Conservation (phyloP, 169 alveolate species). For the Cryptosporidium andersoni region DNA sequence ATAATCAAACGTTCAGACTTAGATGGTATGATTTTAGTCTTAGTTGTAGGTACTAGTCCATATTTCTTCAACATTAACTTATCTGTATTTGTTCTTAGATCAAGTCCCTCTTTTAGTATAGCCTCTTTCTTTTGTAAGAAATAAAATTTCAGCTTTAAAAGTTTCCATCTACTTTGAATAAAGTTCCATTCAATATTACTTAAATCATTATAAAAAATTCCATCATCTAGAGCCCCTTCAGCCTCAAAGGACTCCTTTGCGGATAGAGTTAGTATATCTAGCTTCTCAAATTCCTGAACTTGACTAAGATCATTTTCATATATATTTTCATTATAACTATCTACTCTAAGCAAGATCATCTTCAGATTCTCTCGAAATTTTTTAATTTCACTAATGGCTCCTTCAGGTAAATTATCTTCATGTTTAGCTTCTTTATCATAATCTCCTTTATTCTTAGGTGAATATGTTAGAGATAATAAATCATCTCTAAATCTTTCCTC, state of each 20-base stretch:
- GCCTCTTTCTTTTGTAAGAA: conserved; percentile 49
- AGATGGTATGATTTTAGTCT: background rate
- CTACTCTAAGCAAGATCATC: conserved; percentile 32
- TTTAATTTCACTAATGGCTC: conserved; percentile 30
- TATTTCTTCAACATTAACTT: conserved; percentile 18
- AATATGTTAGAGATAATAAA: conserved; percentile 26
- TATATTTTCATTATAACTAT: conserved; percentile 16
- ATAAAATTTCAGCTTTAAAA: conserved; percentile 40
- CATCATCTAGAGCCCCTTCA: conserved; percentile 64
- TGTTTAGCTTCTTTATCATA: background rate
- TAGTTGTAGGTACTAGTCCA: conserved; percentile 45
- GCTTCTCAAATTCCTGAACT: conserved; percentile 20
- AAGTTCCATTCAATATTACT: conserved; percentile 56
- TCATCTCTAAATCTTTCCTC: conserved; percentile 47
- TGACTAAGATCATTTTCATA: conserved; percentile 46
- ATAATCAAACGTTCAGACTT: conserved; percentile 3
- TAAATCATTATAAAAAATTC: conserved; percentile 43
- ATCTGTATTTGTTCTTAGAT: conserved; percentile 37
- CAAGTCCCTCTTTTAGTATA: conserved; percentile 43
- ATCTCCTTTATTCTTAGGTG: background rate
- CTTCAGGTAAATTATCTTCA: conserved; percentile 52
- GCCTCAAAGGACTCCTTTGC: conserved; percentile 28
- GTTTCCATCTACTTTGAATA: conserved; percentile 61
- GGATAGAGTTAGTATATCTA: conserved; percentile 13
- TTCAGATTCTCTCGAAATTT: conserved; percentile 45